Base-by-base conservation (phyloP, 2,329 filamentous ascomycete genomes). In the Pestalotiopsis sp. region DNA sequence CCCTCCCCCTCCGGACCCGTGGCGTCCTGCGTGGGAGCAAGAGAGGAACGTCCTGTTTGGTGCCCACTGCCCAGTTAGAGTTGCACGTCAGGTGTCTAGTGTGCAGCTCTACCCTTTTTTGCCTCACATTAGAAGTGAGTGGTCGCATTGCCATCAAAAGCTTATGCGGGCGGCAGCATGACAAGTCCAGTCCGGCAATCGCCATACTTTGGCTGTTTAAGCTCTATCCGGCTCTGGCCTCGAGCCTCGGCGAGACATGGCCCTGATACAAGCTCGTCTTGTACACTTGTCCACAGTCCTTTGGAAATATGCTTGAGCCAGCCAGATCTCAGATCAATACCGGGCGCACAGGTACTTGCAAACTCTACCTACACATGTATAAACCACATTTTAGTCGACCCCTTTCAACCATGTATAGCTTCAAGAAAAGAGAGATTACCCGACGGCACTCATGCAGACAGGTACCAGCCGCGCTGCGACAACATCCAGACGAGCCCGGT, bases 401-500 rank as follows among this genome's bases (percentile, higher is more conserved):
- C 12, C 25, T 25, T 14, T 41, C 45, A 27, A 52, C 56, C 11
- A 23, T 12, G 20, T 27, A 13, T 58, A 13, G 12, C 56, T 13
- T 13, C 12, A n/a, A n/a, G 6, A 7, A 13, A 27, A 7, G 1
- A 7, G 3, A 13, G 23, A 23, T 2, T 2, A 23, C 23, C 17
- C 12, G 7, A 13, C 14, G 25, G 11, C 27, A 20, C 14, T 62
- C 52, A 71, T 20, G 56, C 31, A 4, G 20, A 41, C 41, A 61
- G 39, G 41, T 77, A 76, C 72, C 73, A 74, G 64, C 70, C 68
- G 17, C 73, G 70, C 67, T 75, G 72, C 68, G 67, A 31, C 67
- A 71, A 13, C 75, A 77, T 77, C 76, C 76, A 76, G 27, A 72
- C 14, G 20, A 76, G 23, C n/a, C 69, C 69, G 0, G 27, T 23